Conservation (phyloP, 192 early-diverging fungal genomes). For the Phlyctochytrium planicorne region DNA sequence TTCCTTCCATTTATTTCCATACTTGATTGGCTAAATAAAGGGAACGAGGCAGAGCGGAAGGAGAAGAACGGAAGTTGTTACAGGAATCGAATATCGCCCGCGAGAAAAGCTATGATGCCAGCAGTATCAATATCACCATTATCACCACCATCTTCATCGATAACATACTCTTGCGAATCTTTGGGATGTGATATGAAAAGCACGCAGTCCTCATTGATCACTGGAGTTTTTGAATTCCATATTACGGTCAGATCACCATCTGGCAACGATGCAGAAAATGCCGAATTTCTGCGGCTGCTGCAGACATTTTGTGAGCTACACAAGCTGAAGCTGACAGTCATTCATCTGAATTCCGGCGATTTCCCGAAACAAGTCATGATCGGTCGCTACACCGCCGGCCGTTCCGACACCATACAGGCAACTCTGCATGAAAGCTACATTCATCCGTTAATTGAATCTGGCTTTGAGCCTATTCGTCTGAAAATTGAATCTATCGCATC, state of each 20-base stretch:
- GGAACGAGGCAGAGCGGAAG: too few relatives aligned
- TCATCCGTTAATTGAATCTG: not conserved
- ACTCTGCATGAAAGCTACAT: not conserved
- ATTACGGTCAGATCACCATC: not conserved
- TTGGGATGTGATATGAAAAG: not conserved
- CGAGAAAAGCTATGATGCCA: not conserved
- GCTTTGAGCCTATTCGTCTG: not conserved
- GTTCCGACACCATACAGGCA: not conserved
- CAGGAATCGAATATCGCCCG: not conserved
- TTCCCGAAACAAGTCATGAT: constrained; percentile 1
- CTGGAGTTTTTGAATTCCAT: constrained; percentile 1
- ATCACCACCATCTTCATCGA: not conserved
- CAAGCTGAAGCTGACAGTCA: constrained; percentile 4
- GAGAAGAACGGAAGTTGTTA: too few relatives aligned
- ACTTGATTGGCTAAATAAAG: too few relatives aligned
- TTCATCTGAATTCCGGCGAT: not conserved
- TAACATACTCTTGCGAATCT: not conserved
- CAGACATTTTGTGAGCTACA: not conserved
- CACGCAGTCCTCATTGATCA: not conserved
- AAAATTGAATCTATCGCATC: constrained; percentile 6
- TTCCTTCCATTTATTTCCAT: too few relatives aligned
- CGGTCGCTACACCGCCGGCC: constrained; percentile 4
- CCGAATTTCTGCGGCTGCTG: not conserved
- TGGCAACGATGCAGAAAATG: not conserved
- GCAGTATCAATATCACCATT: not conserved